A percentile compares a stretch with the other conserved stretches of the same genome.
phyloP scores from a whole-genome alignment of 192 early-diverging fungal genomes.

The Backusella luteola region DNA sequence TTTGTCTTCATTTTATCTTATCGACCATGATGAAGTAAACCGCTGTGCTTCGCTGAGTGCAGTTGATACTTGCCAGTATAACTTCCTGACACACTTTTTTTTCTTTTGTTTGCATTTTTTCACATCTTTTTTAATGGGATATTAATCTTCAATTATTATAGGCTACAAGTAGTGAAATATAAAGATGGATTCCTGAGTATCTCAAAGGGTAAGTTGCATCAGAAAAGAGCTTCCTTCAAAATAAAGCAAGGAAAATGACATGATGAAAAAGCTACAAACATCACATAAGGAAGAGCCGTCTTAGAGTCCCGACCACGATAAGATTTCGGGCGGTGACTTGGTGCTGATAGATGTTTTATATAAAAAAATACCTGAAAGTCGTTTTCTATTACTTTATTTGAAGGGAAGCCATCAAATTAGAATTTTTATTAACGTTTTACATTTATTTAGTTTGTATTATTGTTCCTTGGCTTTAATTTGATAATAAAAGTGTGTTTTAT shows the following conservation, averaged over 20 bases:
- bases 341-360: not conserved
- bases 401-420: no score
- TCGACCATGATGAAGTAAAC: slow-evolving; percentile 43
- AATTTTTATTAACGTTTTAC: no score
- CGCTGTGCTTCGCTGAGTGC: slow-evolving; percentile 44
- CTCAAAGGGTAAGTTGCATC: not conserved
- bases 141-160: not conserved
- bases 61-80: slow-evolving; percentile 45
- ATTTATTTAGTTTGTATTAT: no score
- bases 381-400: no score
- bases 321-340: not conserved
- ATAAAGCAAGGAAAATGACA: not conserved
- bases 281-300: slow-evolving; percentile 1
- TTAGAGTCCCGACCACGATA: not conserved
- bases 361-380: no score
- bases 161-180: no score
- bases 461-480: no score
- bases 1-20: slow-evolving; percentile 38
- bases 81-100: slow-evolving; percentile 29
- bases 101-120: not conserved
- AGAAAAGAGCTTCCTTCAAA: not conserved
- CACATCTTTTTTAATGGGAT: not conserved
- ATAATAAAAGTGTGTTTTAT: no score
- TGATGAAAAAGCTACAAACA: not conserved
- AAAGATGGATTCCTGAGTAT: not conserved